Evolutionary conservation across 495 filamentous ascomycete genomes (phyloP).

Genomic region (Hypoxylon crocopeplum): DNA sequence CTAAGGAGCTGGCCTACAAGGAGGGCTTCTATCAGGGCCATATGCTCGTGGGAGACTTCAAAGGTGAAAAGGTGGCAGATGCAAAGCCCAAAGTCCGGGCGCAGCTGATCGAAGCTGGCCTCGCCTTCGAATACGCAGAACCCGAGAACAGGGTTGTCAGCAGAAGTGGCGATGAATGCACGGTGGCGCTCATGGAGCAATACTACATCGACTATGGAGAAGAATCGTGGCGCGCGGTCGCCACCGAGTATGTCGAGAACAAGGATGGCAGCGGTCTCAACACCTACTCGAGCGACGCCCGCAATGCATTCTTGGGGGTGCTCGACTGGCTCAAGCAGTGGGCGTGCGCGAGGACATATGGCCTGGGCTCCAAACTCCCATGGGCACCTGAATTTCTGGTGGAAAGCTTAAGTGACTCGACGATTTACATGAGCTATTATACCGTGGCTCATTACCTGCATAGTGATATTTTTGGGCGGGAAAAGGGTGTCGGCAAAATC

Average conservation of each 20-base stretch:
- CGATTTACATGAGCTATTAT: conserved; percentile 97
- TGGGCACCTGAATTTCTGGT: conserved; percentile 93
- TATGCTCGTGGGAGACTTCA: conserved; percentile 89
- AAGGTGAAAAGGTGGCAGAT: conserved; percentile 80
- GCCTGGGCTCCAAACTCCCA: conserved; percentile 92
- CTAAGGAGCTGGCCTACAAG: conserved; percentile 95
- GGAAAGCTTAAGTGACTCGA: conserved; percentile 89
- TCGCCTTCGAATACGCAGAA: conserved; percentile 92
- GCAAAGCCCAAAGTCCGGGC: conserved; percentile 87
- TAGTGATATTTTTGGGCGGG: conserved; percentile 75
- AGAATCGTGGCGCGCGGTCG: conserved; percentile 57
- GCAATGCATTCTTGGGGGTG: conserved; percentile 82
- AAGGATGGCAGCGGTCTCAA: conserved; percentile 69
- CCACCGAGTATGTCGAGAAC: conserved; percentile 75
- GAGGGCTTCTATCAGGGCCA: conserved; percentile 97
- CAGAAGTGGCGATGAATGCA: conserved; percentile 86
- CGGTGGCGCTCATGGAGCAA: conserved; percentile 92
- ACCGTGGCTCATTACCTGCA: conserved; percentile 90
- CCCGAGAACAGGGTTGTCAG: conserved; percentile 88
- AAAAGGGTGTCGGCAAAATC: conserved; percentile 68
- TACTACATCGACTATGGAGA: conserved; percentile 92
- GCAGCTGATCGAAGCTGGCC: conserved; percentile 75
- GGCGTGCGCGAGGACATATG: conserved; percentile 92
- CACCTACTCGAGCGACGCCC: conserved; percentile 78
- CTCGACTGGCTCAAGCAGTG: conserved; percentile 93